Evolutionary conservation across 2,329 filamentous ascomycete genomes (phyloP), one percentile per base, ranked within the genome.

Genomic region (Diaporthe caulivora): DNA sequence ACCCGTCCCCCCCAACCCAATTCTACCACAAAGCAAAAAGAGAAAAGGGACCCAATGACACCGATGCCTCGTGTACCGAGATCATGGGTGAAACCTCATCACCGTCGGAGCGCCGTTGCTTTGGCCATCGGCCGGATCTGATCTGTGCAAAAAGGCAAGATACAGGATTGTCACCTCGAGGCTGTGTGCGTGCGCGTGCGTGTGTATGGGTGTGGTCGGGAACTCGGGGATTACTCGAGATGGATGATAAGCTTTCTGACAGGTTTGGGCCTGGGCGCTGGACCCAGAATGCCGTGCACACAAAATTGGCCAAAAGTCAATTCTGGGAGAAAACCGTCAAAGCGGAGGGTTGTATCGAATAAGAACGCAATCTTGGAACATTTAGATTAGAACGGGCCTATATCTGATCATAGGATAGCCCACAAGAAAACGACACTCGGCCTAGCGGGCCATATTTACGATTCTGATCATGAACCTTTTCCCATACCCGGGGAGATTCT

Each of bases 151-250:
- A 49, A 40, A 40, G 11, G 44, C 47, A 40, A 53, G 62, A 67
- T 67, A 47, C 62, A 53, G 62, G n/a, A 67, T 67, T 67, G 62
- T n/a, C 62, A 67, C 47, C 47, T 40, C 47, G 29, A 31, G 42
- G 44, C 21, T 37, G 21, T 7, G n/a, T 47, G 11, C 1, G 40
- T 31, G 60, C n/a, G n/a, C n/a, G n/a, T n/a, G n/a, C n/a, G n/a
- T n/a, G n/a, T n/a, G n/a, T n/a, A n/a, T n/a, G n/a, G n/a, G n/a
- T n/a, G n/a, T 34, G 47, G 47, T 53, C 47, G 62, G 62, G 62
- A 53, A 37, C 21, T 67, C 47, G 47, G 62, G 31, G 62, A 18
- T 67, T 53, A 40, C 4, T 47, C 11, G 37, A n/a, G n/a, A 8
- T 10, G 37, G 24, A 13, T 37, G 47, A 67, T 29, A 67, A 67